Evolutionary conservation across 2,329 filamentous ascomycete genomes (phyloP).

Genomic region (Ustulina deusta): DNA sequence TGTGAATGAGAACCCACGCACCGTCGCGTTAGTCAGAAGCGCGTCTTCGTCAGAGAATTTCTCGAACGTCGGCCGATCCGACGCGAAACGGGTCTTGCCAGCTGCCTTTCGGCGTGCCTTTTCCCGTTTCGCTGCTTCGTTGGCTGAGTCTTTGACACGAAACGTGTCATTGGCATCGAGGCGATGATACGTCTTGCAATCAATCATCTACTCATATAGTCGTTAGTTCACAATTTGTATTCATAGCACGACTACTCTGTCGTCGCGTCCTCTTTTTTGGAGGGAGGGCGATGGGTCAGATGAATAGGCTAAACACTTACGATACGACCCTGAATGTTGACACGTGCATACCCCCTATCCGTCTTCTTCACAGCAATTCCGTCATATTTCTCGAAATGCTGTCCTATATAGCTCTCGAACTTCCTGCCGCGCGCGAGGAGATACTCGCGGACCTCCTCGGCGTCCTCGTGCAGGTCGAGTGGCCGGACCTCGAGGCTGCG

Average conservation of each 20-base stretch:
- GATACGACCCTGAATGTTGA: conserved; percentile 51
- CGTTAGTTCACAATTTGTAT: conserved; percentile 11
- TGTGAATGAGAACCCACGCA: conserved; percentile 51
- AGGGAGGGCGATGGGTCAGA: too few relatives aligned
- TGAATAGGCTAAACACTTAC: conserved; percentile 16
- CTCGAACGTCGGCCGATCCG: conserved; percentile 38
- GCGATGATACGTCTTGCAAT: conserved; percentile 52
- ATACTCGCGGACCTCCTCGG: conserved; percentile 35
- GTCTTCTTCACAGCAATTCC: conserved; percentile 46
- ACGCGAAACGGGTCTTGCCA: conserved; percentile 44
- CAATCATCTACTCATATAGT: conserved; percentile 48
- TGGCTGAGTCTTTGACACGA: conserved; percentile 37
- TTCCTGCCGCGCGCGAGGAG: conserved; percentile 49
- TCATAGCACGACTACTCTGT: neutral
- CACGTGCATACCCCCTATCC: conserved; percentile 36
- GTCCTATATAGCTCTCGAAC: conserved; percentile 51
- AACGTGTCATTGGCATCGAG: conserved; percentile 47
- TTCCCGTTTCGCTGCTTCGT: conserved; percentile 36
- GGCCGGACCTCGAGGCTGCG: conserved; percentile 49
- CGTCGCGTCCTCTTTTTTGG: neutral
- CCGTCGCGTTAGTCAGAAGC: conserved; percentile 44
- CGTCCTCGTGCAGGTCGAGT: conserved; percentile 47
- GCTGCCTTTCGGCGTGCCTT: conserved; percentile 29
- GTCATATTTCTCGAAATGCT: conserved; percentile 52
- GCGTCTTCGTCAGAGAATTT: conserved; percentile 48